Conservation (phyloP, 352 stramenopile genomes). For the Phytophthora tentaculata region DNA sequence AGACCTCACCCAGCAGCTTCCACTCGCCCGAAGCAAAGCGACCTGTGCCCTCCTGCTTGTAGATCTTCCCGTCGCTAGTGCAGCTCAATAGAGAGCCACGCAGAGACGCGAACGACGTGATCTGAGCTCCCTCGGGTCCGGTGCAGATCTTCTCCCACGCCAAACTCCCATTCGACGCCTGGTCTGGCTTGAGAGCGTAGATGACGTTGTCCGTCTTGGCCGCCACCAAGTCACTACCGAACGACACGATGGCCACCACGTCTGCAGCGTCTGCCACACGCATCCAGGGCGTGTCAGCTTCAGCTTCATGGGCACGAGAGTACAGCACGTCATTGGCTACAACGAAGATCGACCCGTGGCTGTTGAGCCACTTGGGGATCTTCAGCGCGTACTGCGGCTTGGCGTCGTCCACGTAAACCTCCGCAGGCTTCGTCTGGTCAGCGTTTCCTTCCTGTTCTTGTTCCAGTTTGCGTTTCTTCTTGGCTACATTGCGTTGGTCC, state of each 20-base stretch:
- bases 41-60: constrained; percentile 71
- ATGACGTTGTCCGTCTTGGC: constrained; percentile 61
- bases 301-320: constrained; percentile 65
- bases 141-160: constrained; percentile 62
- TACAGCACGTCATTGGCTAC: constrained; percentile 65
- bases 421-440: constrained; percentile 32
- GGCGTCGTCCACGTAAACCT: constrained; percentile 30
- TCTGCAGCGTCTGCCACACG: constrained; percentile 46
- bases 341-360: constrained; percentile 76
- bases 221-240: constrained; percentile 73
- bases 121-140: constrained; percentile 42
- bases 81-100: constrained; percentile 69
- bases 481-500: constrained; percentile 60
- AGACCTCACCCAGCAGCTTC: constrained; percentile 56
- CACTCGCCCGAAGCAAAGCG: constrained; percentile 68
- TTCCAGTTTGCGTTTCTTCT: constrained; percentile 69
- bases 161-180: constrained; percentile 21
- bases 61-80: constrained; percentile 61
- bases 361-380: constrained; percentile 79
- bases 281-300: constrained; percentile 46
- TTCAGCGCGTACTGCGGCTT: constrained; percentile 47
- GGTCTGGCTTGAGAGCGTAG: constrained; percentile 54
- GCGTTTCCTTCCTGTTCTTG: constrained; percentile 75
- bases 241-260: constrained; percentile 75
- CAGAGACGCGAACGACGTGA: constrained; percentile 73